These are phyloP conservation scores for Exophiala sideris DNA, from an alignment of 2,329 filamentous ascomycete genomes.

Conservation along the genomic window DNA sequence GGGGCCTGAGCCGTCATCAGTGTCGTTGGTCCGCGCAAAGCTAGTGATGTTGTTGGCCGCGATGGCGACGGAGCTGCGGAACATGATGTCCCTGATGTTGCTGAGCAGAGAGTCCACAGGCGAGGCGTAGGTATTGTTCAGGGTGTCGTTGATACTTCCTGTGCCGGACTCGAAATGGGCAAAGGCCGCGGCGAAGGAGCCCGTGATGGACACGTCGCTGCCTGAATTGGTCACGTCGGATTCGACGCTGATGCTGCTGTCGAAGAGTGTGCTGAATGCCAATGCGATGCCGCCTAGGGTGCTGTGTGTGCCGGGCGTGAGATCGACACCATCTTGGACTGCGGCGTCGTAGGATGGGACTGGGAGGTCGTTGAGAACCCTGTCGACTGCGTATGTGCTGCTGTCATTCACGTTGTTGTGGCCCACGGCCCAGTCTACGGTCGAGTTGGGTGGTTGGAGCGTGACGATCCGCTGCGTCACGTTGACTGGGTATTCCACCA, in stretches of 20 bases:
- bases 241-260: constrained; percentile 4
- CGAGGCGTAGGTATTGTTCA: constrained; percentile 9
- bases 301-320: constrained; percentile 1
- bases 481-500: constrained; percentile 10
- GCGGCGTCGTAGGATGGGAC: not conserved
- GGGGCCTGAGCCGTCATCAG: not conserved
- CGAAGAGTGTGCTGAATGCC: constrained; percentile 5
- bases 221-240: constrained; percentile 6
- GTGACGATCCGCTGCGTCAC: constrained; percentile 4
- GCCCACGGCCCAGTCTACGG: not conserved
- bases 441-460: constrained; percentile 2
- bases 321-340: not conserved
- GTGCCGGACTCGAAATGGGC: constrained; percentile 3
- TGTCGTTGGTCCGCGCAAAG: not conserved
- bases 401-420: not conserved
- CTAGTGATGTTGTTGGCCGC: not conserved
- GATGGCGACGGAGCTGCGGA: constrained; percentile 10
- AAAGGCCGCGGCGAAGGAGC: constrained; percentile 7
- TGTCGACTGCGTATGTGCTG: not conserved
- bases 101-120: constrained; percentile 3
- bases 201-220: not conserved
- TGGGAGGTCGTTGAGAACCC: not conserved
- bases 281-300: constrained; percentile 5
- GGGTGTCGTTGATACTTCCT: not conserved
- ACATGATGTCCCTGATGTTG: constrained; percentile 11